A percentile compares a stretch with the other conserved stretches of the same genome.
phyloP scores from a whole-genome alignment of 208 protist genomes.

The Crithidia mellificae region DNA sequence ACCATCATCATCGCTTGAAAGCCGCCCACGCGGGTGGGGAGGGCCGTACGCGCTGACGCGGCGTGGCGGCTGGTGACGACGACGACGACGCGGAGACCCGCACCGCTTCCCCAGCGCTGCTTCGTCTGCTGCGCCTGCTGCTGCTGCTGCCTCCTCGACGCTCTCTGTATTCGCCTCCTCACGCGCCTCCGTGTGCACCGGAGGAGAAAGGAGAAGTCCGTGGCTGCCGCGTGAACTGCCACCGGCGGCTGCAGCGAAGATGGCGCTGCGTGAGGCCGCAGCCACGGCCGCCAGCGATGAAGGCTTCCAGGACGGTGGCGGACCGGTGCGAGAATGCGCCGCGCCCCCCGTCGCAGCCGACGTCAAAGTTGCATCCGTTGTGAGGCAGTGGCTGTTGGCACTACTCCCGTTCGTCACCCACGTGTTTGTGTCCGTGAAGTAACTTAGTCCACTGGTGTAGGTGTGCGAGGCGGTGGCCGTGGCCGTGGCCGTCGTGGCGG shows the following conservation, averaged over 20 bases:
- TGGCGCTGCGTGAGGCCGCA: neutral
- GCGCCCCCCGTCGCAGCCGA: neutral
- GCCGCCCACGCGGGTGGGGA: no score
- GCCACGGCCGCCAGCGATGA: neutral
- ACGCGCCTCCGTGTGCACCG: neutral
- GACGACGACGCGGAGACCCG: neutral
- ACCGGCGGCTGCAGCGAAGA: neutral
- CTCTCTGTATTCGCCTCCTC: neutral
- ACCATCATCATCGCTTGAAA: no score
- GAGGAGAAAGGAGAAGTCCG: no score
- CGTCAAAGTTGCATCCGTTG: neutral
- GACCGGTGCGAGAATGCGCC: neutral
- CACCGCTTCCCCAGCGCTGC: neutral
- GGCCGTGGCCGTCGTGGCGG: neutral
- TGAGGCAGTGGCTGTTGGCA: neutral
- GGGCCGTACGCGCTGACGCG: no score
- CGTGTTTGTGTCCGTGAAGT: conserved; percentile 9
- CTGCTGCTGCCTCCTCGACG: neutral
- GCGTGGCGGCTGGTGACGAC: neutral
- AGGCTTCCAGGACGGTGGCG: neutral
- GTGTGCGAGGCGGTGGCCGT: neutral
- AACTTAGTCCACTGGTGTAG: neutral
- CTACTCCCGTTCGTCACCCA: conserved; percentile 2
- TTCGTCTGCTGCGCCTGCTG: no score
- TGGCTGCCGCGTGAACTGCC: neutral